These are phyloP conservation scores for Leccinum pachyderme DNA, from an alignment of 1,284 basidiomycete genomes.

Conservation along the genomic window DNA sequence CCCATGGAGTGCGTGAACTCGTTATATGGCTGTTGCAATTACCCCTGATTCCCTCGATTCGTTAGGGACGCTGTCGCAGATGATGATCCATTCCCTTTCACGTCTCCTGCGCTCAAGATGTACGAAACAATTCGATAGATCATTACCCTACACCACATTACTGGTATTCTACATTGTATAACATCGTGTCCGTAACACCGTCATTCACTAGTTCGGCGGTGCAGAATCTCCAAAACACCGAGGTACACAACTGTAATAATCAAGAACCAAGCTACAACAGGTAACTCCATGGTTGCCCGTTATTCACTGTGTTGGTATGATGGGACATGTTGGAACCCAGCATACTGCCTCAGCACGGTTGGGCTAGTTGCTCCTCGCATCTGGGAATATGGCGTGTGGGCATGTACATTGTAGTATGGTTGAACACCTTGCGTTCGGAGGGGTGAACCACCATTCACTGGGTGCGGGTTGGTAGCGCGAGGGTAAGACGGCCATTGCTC, in stretches of 20 bases:
- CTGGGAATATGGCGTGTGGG: constrained; percentile 29
- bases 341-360: constrained; percentile 25
- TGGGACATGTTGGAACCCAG: constrained; percentile 29
- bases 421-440: constrained; percentile 24
- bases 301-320: constrained; percentile 34
- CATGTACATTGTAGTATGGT: constrained; percentile 31
- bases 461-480: constrained; percentile 21
- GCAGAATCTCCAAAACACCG: background rate
- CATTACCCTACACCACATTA: constrained; percentile 23
- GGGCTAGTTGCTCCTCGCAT: constrained; percentile 24
- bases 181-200: constrained; percentile 11
- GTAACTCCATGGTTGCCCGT: background rate
- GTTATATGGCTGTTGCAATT: background rate
- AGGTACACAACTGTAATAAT: constrained; percentile 11
- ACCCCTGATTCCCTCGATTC: background rate
- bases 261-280: constrained; percentile 3
- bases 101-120: constrained; percentile 64
- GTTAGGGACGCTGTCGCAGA: constrained; percentile 45
- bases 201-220: constrained; percentile 3
- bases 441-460: constrained; percentile 19
- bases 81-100: constrained; percentile 71
- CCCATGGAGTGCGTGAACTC: constrained; percentile 66
- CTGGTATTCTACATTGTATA: constrained; percentile 31
- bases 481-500: constrained; percentile 34
- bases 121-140: constrained; percentile 72